Evolutionary conservation across 768 basidiomycete species (phyloP).

Genomic region (Mycena alexandri): DNA sequence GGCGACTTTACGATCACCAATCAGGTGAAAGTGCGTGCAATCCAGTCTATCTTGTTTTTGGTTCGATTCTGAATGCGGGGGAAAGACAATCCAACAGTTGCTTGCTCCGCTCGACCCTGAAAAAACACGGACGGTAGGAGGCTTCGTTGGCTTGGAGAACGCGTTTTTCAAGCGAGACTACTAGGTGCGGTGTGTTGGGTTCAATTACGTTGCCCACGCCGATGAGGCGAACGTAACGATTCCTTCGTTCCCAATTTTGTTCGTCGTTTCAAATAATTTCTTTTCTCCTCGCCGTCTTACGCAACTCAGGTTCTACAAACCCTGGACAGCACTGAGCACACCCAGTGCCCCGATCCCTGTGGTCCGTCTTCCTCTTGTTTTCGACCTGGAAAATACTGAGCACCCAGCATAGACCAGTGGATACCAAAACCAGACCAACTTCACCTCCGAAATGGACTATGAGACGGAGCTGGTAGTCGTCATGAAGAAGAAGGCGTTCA

Average conservation of each 20-base stretch:
- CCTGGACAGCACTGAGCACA: conserved; percentile 46
- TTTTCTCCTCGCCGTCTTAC: neutral
- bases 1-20: conserved; percentile 52
- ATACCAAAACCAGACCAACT: conserved; percentile 43
- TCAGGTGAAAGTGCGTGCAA: conserved; percentile 47
- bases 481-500: conserved; percentile 58
- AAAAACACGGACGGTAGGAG: conserved; percentile 47
- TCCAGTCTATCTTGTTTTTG: neutral
- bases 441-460: conserved; percentile 45
- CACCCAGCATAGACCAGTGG: conserved; percentile 26
- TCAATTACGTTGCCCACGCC: conserved; percentile 47
- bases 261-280: neutral
- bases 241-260: conserved; percentile 35
- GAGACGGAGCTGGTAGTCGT: conserved; percentile 58
- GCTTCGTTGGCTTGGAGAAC: neutral
- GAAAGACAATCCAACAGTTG: conserved; percentile 49
- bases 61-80: neutral
- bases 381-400: too few relatives aligned
- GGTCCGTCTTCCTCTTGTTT: too few relatives aligned
- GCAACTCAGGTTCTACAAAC: conserved; percentile 35
- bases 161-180: too few relatives aligned
- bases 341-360: conserved; percentile 46
- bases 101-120: conserved; percentile 52
- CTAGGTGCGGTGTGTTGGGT: conserved; percentile 43
- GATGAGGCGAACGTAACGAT: conserved; percentile 41